Evolutionary conservation across 2,329 filamentous ascomycete genomes (phyloP).

Genomic region (Diplodia intermedia): DNA sequence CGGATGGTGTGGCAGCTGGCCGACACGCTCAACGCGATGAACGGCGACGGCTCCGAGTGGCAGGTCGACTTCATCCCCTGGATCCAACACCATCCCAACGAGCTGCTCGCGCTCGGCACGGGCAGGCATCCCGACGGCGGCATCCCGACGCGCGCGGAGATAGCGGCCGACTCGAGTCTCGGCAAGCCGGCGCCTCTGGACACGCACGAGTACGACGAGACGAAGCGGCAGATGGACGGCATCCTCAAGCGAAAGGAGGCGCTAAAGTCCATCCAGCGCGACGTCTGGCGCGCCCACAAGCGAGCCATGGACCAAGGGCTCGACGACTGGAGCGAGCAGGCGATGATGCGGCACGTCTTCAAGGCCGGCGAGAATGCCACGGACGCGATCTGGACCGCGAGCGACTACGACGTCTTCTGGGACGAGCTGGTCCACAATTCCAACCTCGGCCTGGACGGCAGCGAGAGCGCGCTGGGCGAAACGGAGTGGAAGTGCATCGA

Average conservation of each 20-base stretch:
- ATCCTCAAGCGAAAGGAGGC: conserved; percentile 3
- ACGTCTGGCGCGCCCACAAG: conserved; percentile 18
- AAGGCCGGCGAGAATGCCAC: conserved; percentile 17
- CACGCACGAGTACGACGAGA: neutral
- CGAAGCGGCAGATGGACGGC: conserved; percentile 17
- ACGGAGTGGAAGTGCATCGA: conserved; percentile 23
- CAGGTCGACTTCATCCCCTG: conserved; percentile 21
- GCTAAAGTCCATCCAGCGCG: conserved; percentile 10
- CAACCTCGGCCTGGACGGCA: conserved; percentile 15
- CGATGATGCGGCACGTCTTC: conserved; percentile 17
- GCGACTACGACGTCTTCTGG: conserved; percentile 28
- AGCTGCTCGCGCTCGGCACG: conserved; percentile 16
- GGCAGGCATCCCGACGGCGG: conserved; percentile 11
- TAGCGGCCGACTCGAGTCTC: neutral
- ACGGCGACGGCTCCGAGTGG: conserved; percentile 11
- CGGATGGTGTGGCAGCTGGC: conserved; percentile 25
- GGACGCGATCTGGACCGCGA: conserved; percentile 21
- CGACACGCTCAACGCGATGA: conserved; percentile 12
- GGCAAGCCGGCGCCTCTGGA: conserved; percentile 1
- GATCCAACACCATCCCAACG: conserved; percentile 23
- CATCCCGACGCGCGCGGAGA: conserved; percentile 20
- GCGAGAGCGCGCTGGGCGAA: neutral
- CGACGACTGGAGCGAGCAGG: conserved; percentile 21
- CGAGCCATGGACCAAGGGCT: conserved; percentile 11
- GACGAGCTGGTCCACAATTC: conserved; percentile 25